These are phyloP conservation scores for Petrea volubilis DNA, from an alignment of 257 asterid genomes.

Conservation along the genomic window DNA sequence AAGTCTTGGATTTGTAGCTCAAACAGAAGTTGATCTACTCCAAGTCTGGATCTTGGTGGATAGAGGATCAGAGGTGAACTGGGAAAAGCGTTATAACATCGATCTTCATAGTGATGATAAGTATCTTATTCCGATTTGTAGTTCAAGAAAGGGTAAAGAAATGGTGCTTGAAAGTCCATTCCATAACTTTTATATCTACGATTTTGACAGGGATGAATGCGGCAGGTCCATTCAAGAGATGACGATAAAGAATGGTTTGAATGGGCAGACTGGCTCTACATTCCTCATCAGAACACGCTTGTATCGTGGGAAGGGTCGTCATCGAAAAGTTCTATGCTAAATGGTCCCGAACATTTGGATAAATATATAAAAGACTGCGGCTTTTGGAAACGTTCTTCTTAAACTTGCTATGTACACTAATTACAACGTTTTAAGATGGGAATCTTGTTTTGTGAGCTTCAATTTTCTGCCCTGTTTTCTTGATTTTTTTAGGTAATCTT, in stretches of 20 bases:
- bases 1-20: constrained; percentile 36
- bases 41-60: constrained; percentile 40
- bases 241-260: neutral
- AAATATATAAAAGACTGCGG: too few relatives aligned
- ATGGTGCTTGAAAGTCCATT: constrained; percentile 25
- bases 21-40: constrained; percentile 19
- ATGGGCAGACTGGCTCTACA: constrained; percentile 2
- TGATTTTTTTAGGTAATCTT: too few relatives aligned
- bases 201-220: constrained; percentile 28
- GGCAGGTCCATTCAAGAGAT: constrained; percentile 23
- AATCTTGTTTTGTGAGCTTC: neutral
- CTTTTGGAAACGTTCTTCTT: too few relatives aligned
- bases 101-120: constrained; percentile 3
- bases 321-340: too few relatives aligned
- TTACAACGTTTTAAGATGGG: neutral
- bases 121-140: constrained; percentile 30
- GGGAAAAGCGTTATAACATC: constrained; percentile 37
- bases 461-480: neutral
- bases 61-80: constrained; percentile 15
- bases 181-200: constrained; percentile 21
- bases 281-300: constrained; percentile 44
- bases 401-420: too few relatives aligned
- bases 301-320: constrained; percentile 22
- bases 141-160: constrained; percentile 30
- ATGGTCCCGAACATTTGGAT: too few relatives aligned